Base-by-base conservation (phyloP, 2,329 filamentous ascomycete species). In the Metarhizium humberi region DNA sequence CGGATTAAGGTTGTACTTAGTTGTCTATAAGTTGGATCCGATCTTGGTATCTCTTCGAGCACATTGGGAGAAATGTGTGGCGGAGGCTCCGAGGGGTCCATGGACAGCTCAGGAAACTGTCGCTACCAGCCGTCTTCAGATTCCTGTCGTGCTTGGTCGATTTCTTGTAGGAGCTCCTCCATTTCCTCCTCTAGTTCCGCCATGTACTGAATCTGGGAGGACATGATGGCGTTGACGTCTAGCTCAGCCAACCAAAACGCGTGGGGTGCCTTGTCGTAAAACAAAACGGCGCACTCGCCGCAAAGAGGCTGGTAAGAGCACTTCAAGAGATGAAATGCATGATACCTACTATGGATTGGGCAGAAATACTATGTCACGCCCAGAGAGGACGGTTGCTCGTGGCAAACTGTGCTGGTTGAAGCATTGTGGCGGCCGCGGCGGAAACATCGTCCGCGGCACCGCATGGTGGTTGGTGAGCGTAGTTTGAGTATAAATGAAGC, bases 211-310 rank as follows among this genome's bases (percentile, higher is more conserved):
- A 42, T n/a, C 2, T 50, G 29, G 34, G 57, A 52, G 8, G 52
- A 53, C 42, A 60, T 51, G 32, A 46, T 20, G 25, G 54, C 50
- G 5, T 34, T 8, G 1, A 59, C 2, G 49, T 70, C 69, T 3
- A 55, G 47, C 1, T 32, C 38, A 6, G 47, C 56, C 25, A 63
- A 11, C 67, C 67, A 69, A 25, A 48, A 14, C 2, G 57, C 61
- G 6, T 42, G 16, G n/a, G 52, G 42, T 11, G 51, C 30, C 3
- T 51, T 30, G 48, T 61, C 25, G 50, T 61, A 68, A 58, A 64
- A 69, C 7, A 69, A 49, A 18, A 63, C 62, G 20, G 69, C 64
- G 45, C 69, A 71, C 53, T 70, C 69, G 58, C 67, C 68, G 36
- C 68, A 71, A 3, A 57, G 52, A 1, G 69, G 68, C 50, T 71